Evolutionary conservation across 192 early-diverging fungal species (phyloP), one percentile per base, ranked within the genome.

Genomic region (Obelidium mucronatum): DNA sequence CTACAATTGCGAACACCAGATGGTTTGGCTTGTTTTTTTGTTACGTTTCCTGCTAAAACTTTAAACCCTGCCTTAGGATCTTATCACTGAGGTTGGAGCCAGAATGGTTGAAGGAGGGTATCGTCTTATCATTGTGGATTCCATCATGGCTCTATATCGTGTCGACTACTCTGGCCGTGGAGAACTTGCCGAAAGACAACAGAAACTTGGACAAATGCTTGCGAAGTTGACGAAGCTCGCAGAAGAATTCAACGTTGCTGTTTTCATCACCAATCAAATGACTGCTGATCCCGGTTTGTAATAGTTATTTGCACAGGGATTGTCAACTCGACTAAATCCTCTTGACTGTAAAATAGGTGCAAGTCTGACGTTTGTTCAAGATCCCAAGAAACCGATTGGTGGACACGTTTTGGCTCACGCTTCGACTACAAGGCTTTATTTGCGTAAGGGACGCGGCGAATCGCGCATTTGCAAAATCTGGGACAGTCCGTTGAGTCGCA

Each of bases 151-250:
- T 0, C 78, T 95, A 30, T 96, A 93, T 76, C 84, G 94, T 59
- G 91, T 90, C 1, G 94, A 96, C 80, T 96, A 91, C 74, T 85
- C 85, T 44, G 94, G 94, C 4, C 86, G 94, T 37, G 93, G 93
- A n/a, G 94, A 96, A 73, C 84, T 96, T 35, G 90, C 92, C 17
- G 94, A 94, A 75, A 73, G 94, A 26, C 94, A 96, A 75, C 93
- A 94, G 77, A 93, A 93, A 58, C 79, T 96, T 22, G 90, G 90
- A 36, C 81, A 82, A 34, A 93, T 94, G 91, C 75, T 96, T 24
- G 87, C 87, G 26, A 86, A 88, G 22, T 80, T 96, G 28, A 84
- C 81, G 37, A 92, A 91, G 58, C 86, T 96, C 13, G 88, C 94
- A 0, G 94, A 96, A 75, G 93, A 94, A 65, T 95, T 92, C 76